Evolutionary conservation across 768 basidiomycete genomes (phyloP).

Genomic region (Termitomyces sp.): DNA sequence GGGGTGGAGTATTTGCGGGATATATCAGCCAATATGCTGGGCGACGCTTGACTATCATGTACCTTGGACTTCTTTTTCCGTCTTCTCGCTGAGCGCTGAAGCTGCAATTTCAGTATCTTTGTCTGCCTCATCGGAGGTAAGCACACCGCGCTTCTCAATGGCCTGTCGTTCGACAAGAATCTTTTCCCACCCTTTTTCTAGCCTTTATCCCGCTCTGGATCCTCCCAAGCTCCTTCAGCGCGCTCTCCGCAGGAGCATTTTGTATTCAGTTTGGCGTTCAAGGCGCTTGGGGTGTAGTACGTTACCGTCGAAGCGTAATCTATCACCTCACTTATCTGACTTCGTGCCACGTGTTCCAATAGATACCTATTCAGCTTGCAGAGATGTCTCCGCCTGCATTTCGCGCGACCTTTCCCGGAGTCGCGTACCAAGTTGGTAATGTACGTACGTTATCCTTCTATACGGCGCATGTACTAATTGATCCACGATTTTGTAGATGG

Average conservation of each 20-base stretch:
- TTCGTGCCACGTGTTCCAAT: slow-evolving; percentile 17
- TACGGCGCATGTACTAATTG: neutral
- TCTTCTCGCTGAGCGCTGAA: neutral
- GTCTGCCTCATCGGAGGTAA: slow-evolving; percentile 48
- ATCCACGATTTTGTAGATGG: slow-evolving; percentile 29
- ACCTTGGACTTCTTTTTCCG: neutral
- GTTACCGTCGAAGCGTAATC: slow-evolving; percentile 31
- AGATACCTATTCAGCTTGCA: slow-evolving; percentile 71
- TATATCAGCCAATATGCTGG: slow-evolving; percentile 17
- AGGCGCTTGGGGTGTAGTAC: slow-evolving; percentile 84
- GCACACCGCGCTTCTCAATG: neutral
- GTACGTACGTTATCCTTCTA: slow-evolving; percentile 33
- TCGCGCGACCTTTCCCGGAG: slow-evolving; percentile 82
- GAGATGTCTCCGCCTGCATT: slow-evolving; percentile 88
- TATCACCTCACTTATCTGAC: slow-evolving; percentile 12
- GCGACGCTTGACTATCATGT: slow-evolving; percentile 20
- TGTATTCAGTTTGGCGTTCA: slow-evolving; percentile 86
- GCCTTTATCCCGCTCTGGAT: slow-evolving; percentile 80
- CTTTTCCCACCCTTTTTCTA: slow-evolving; percentile 5
- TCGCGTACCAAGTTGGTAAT: slow-evolving; percentile 82
- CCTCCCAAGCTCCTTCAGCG: slow-evolving; percentile 60
- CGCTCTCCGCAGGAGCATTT: slow-evolving; percentile 79
- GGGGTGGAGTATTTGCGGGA: slow-evolving; percentile 16
- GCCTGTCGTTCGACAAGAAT: neutral
- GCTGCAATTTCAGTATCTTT: slow-evolving; percentile 34